phyloP scores from a whole-genome alignment of 1,284 basidiomycete species.

The Fomes fomentarius region DNA sequence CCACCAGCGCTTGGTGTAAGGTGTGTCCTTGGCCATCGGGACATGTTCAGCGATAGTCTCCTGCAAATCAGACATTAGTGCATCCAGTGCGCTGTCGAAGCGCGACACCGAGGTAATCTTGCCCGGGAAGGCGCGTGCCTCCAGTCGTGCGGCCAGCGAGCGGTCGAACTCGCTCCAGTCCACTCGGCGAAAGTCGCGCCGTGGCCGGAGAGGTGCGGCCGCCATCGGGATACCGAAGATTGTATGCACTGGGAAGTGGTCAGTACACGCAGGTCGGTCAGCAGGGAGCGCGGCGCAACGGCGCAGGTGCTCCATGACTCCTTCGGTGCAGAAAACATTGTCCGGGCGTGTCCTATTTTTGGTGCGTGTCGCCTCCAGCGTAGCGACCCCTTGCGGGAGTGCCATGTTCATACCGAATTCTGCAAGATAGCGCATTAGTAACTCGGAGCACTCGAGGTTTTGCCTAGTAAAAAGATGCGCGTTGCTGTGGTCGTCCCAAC shows the following conservation, averaged over 20 bases:
- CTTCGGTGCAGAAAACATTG: constrained; percentile 35
- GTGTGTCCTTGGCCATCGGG: constrained; percentile 25
- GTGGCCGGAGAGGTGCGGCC: background rate
- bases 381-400: constrained; percentile 34
- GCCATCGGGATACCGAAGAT: constrained; percentile 8
- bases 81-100: constrained; percentile 12
- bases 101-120: background rate
- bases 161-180: constrained; percentile 31
- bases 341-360: constrained; percentile 37
- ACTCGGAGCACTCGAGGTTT: constrained; percentile 21
- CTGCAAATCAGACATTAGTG: constrained; percentile 25
- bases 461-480: constrained; percentile 36
- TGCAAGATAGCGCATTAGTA: constrained; percentile 26
- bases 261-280: constrained; percentile 21
- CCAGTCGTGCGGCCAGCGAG: constrained; percentile 5
- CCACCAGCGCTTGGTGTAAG: constrained; percentile 34
- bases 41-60: constrained; percentile 26
- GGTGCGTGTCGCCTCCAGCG: constrained; percentile 28
- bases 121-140: background rate
- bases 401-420: constrained; percentile 29
- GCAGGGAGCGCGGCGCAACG: constrained; percentile 22
- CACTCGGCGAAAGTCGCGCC: constrained; percentile 27
- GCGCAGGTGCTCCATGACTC: constrained; percentile 20
- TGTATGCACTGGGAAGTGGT: constrained; percentile 30
- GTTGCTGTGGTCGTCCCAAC: constrained; percentile 47